These are phyloP conservation scores for Angomonas deanei DNA, from an alignment of 208 protist genomes.

Conservation along the genomic window DNA sequence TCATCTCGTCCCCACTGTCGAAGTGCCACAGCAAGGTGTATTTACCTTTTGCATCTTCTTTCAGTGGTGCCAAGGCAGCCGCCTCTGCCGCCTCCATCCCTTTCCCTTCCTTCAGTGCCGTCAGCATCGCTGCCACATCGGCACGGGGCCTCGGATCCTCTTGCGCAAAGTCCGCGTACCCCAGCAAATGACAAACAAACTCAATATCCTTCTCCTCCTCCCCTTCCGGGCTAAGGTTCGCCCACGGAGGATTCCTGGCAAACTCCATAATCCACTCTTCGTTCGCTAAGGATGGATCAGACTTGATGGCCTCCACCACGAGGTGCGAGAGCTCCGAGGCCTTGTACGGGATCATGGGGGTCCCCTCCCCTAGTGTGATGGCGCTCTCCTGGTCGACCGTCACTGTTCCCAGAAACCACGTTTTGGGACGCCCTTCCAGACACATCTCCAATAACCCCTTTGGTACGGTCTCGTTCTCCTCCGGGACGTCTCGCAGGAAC, in stretches of 20 bases:
- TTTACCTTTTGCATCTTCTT: neutral
- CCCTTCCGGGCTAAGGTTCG: neutral
- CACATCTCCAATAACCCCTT: neutral
- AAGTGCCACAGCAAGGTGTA: constrained; percentile 11
- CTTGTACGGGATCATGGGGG: neutral
- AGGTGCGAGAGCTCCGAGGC: neutral
- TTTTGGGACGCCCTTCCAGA: neutral
- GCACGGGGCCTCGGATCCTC: neutral
- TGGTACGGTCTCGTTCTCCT: too few species aligned
- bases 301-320: neutral
- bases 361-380: neutral
- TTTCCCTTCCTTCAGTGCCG: neutral
- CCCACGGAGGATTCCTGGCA: too few species aligned
- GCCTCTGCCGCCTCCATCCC: neutral
- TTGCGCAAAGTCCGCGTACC: constrained; percentile 11
- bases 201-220: neutral
- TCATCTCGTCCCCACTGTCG: constrained; percentile 6
- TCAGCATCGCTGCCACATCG: neutral
- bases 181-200: neutral
- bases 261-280: neutral
- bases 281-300: neutral
- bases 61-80: neutral
- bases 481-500: too few species aligned
- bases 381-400: neutral
- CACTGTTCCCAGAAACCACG: neutral